Percentiles rank a stretch among this genome's conserved stretches.
phyloP scores from a whole-genome alignment of 495 filamentous ascomycete genomes.

The Glarea lozoyensis region DNA sequence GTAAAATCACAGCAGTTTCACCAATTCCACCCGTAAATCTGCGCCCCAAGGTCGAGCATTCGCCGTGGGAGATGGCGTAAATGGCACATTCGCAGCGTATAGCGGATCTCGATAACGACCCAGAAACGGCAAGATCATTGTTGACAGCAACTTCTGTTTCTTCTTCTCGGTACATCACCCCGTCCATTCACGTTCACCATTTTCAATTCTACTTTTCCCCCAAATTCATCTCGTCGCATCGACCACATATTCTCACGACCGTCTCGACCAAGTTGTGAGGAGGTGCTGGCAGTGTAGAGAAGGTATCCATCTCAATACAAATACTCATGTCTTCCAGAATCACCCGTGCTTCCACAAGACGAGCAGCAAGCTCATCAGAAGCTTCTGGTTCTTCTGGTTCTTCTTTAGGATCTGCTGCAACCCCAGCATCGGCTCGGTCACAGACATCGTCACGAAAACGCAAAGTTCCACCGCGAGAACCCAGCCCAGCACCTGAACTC shows the following conservation, averaged over 20 bases:
- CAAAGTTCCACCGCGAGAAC: constrained; percentile 40
- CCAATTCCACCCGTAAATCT: neutral
- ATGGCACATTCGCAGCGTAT: constrained; percentile 5
- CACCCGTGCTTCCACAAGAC: constrained; percentile 70
- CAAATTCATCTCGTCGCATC: neutral
- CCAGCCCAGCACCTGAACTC: constrained; percentile 29
- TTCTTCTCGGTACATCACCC: constrained; percentile 5
- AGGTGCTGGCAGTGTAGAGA: constrained; percentile 1
- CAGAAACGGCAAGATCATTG: constrained; percentile 4
- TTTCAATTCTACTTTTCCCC: constrained; percentile 1
- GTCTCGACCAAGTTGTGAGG: constrained; percentile 5
- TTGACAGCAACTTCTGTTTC: constrained; percentile 6
- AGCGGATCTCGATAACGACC: constrained; percentile 6
- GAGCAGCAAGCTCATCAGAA: constrained; percentile 46
- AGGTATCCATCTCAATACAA: constrained; percentile 6
- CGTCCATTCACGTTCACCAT: constrained; percentile 2
- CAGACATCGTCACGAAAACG: constrained; percentile 39
- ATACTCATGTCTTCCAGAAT: constrained; percentile 78
- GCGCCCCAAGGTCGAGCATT: neutral
- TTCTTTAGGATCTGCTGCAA: constrained; percentile 31
- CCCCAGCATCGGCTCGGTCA: constrained; percentile 23
- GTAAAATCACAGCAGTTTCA: no score
- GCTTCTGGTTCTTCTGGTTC: constrained; percentile 33
- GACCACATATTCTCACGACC: constrained; percentile 3
- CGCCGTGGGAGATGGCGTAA: constrained; percentile 5